These are phyloP conservation scores for Amanita fuliginea DNA, from an alignment of 768 basidiomycete genomes.

Conservation along the genomic window DNA sequence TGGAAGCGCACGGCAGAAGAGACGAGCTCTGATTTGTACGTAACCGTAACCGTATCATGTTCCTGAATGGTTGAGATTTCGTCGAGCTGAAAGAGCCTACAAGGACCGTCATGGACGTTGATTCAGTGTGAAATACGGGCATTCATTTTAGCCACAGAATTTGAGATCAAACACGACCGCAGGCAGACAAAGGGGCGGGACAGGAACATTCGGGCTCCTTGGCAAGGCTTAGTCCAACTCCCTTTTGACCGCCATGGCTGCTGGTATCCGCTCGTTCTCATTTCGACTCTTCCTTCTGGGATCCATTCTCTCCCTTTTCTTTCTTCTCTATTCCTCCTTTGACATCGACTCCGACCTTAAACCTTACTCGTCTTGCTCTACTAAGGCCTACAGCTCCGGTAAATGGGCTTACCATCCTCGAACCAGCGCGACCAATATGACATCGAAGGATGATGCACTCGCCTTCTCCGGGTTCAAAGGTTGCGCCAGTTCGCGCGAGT, in stretches of 20 bases:
- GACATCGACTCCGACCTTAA: slow-evolving; percentile 1
- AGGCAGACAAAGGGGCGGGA: not conserved
- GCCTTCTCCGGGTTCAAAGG: slow-evolving; percentile 46
- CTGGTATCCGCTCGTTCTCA: slow-evolving; percentile 12
- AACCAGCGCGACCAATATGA: slow-evolving; percentile 12
- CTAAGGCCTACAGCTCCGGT: slow-evolving; percentile 17
- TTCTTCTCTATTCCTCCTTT: slow-evolving; percentile 14
- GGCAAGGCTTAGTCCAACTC: not conserved
- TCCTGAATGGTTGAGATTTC: not conserved
- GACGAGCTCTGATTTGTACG: slow-evolving; percentile 41
- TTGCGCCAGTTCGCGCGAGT: slow-evolving; percentile 54
- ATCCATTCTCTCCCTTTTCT: slow-evolving; percentile 11
- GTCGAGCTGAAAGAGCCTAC: no score
- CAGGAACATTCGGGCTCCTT: not conserved
- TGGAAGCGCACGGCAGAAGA: slow-evolving; percentile 34
- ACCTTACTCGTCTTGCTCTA: slow-evolving; percentile 14
- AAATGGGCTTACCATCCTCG: slow-evolving; percentile 24
- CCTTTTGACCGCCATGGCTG: slow-evolving; percentile 8
- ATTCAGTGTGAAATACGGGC: not conserved
- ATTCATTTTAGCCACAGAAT: not conserved
- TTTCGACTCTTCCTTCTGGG: slow-evolving; percentile 13
- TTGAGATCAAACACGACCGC: not conserved
- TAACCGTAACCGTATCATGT: not conserved
- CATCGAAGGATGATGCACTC: slow-evolving; percentile 29
- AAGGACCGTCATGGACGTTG: not conserved